Conservation (phyloP, 2,329 filamentous ascomycete genomes). For the Alternaria sp. region DNA sequence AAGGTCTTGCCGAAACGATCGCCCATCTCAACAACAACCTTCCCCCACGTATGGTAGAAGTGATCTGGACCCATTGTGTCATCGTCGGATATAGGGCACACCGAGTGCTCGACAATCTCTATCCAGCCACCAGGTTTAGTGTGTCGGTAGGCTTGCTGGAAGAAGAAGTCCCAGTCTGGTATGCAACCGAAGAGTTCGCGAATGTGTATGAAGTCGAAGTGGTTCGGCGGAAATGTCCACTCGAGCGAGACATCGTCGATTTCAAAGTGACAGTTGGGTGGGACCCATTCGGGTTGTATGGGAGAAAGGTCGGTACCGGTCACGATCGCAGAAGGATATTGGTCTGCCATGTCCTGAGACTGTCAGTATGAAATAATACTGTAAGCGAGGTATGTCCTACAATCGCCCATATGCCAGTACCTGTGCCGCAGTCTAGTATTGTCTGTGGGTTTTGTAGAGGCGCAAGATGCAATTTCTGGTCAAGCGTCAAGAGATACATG, state of each 20-base stretch:
- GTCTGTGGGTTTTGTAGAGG: conserved; percentile 41
- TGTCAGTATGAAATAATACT: not conserved
- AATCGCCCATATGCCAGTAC: conserved; percentile 51
- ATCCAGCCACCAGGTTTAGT: conserved; percentile 54
- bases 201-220: conserved; percentile 58
- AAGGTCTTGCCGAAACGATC: conserved; percentile 50
- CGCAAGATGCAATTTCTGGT: conserved; percentile 46
- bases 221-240: conserved; percentile 51
- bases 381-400: conserved; percentile 8
- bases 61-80: conserved; percentile 49
- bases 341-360: conserved; percentile 37
- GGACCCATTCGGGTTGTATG: conserved; percentile 59
- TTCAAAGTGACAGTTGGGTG: conserved; percentile 57
- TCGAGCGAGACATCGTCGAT: conserved; percentile 56
- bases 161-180: conserved; percentile 57
- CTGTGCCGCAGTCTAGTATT: conserved; percentile 47
- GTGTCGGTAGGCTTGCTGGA: conserved; percentile 45
- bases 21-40: conserved; percentile 47
- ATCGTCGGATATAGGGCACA: conserved; percentile 53
- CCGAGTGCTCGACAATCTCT: conserved; percentile 55
- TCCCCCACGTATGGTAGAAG: conserved; percentile 48
- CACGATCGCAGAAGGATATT: conserved; percentile 39
- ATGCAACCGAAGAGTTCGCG: conserved; percentile 57
- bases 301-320: conserved; percentile 59
- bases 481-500: conserved; percentile 48